Base-by-base conservation (phyloP, 352 stramenopile species). In the Phytophthora melonis region DNA sequence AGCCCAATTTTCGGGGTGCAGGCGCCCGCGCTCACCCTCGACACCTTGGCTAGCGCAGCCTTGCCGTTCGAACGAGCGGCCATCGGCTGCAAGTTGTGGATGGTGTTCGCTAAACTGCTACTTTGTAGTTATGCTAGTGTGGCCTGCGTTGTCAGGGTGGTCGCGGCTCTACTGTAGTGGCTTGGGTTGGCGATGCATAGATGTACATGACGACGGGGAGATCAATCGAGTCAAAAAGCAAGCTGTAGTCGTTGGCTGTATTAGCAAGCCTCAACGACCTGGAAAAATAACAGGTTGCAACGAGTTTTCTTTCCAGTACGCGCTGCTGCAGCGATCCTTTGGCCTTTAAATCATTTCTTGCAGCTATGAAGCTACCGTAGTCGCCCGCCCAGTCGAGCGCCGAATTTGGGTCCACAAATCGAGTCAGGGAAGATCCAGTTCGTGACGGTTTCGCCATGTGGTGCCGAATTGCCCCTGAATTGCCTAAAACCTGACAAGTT, bases 351-450 rank as follows among this genome's bases (percentile, higher is more conserved):
- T 34, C 36, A 43, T 43, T 43, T 16, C 36, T 4, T 43, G 36
- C 36, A 43, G 36, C 36, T 34, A n/a, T n/a, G 30, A 34, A 34
- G 30, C 30, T 32, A 32, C 23, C 1, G 23, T 2, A 25, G 27
- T 32, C 27, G 27, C 23, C 27, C 27, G 27, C 23, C 27, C n/a
- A 60, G 16, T 60, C 54, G 54, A 39, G 53, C 53, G 52, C 30
- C 27, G 27, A 47, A 30, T 43, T 25, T 58, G 23, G 19, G 52
- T 58, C 52, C 41, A 21, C 5, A 18, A 58, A 58, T 58, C 52
- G 52, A 58, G 52, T 36, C 52, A 58, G 23, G 47, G 13, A 58
- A 71, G 21, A 71, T 72, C 56, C 68, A 75, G 68, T 77, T 66
- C 45, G 57, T 64, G 63, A 57, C 63, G 36, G 57, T 50, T 58